Evolutionary conservation across 192 early-diverging fungal genomes (phyloP), one percentile per base, ranked within the genome.

Genomic region (Rhizoclosmatium globosum): DNA sequence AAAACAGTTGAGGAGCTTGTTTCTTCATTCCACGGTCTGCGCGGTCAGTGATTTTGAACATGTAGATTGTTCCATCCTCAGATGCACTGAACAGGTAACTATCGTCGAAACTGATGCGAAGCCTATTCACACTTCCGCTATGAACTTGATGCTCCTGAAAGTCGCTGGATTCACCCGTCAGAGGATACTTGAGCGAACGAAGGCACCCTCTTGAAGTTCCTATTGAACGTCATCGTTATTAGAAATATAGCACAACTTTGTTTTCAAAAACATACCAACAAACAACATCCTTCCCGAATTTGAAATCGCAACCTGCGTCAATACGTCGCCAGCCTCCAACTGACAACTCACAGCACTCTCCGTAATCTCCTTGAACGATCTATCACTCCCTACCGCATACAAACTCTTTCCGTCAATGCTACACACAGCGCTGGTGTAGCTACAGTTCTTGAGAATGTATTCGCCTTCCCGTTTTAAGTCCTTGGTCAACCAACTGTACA

Each of bases 101-200:
- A 71, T 89, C 87, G 68, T 89, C 87, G 46, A 68, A 83, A 3
- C 85, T 84, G 3, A 91, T 68, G 4, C 83, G 70, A 19, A 91
- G 53, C 47, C 78, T 76, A 3, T 87, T 86, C 41, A 91, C 70
- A 1, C 87, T 42, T 11, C 47, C 80, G 43, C 73, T 65, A 74
- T 91, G 90, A 19, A 84, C 90, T 19, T 76, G 68, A 74, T 91
- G 87, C 74, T 87, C 85, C 64, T 90, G 87, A 70, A 77, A 87
- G 47, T 86, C 87, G 21, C 81, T 79, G 17, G 81, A 58, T 45
- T 86, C 82, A 4, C 77, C 78, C 6, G 79, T 79, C 39, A 90
- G 81, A 15, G 90, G 90, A 79, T 79, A 88, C 67, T 83, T 77
- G 42, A 90, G 38, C n/a, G 86, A 61, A 1, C 87, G 68, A 47